A percentile compares a stretch with the other conserved stretches of the same genome.
Conservation (phyloP, 1,284 basidiomycete species). For the Puccinia brachypodii region DNA sequence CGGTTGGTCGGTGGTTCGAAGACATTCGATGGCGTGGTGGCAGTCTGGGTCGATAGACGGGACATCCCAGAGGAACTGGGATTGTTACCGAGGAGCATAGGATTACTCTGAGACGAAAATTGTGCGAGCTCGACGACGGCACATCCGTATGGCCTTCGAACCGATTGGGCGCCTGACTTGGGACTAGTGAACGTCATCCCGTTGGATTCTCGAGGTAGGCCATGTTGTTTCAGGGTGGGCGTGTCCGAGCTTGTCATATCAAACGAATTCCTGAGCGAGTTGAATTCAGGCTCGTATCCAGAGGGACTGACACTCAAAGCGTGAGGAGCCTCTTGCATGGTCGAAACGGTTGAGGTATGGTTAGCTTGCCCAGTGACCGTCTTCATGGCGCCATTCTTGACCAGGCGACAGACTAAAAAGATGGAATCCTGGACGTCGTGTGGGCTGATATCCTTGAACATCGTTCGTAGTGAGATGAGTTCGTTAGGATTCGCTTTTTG, state of each 20-base stretch:
- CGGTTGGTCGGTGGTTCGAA: conserved; percentile 59
- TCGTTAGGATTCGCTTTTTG: conserved; percentile 21
- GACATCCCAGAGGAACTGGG: conserved; percentile 61
- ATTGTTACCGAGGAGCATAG: conserved; percentile 50
- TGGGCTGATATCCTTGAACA: conserved; percentile 83
- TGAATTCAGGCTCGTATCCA: conserved; percentile 33
- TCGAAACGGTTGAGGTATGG: neutral
- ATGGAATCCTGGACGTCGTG: conserved; percentile 80
- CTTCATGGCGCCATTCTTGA: conserved; percentile 68
- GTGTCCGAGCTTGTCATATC: conserved; percentile 28
- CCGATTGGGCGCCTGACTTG: conserved; percentile 55
- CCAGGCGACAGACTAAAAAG: conserved; percentile 83
- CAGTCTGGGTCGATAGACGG: conserved; percentile 59
- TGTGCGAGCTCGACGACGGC: conserved; percentile 84
- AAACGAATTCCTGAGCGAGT: conserved; percentile 42
- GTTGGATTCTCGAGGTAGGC: conserved; percentile 23
- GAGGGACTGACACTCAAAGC: conserved; percentile 1
- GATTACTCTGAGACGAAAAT: conserved; percentile 64
- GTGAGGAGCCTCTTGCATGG: neutral
- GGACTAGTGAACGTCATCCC: conserved; percentile 50
- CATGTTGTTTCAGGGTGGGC: conserved; percentile 22
- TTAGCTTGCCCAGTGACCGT: conserved; percentile 4
- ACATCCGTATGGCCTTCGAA: conserved; percentile 87
- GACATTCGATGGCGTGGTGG: conserved; percentile 5
- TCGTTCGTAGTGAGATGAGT: conserved; percentile 67